Evolutionary conservation across 2,329 filamentous ascomycete species (phyloP).

Genomic region (Chaetothyriales sp.): DNA sequence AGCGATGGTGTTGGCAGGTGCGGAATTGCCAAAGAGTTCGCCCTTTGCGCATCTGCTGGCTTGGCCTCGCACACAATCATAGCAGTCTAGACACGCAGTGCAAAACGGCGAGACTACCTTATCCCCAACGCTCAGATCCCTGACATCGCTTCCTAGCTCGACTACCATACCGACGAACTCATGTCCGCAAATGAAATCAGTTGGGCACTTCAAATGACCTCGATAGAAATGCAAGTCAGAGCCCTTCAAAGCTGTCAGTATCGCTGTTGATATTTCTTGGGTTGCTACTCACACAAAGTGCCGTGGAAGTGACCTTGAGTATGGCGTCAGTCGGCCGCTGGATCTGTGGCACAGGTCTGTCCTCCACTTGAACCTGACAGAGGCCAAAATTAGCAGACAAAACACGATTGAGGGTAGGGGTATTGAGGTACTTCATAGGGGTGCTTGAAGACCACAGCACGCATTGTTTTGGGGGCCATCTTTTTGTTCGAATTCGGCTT

Average conservation of each 20-base stretch:
- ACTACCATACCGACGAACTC: slow-evolving; percentile 41
- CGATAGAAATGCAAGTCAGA: slow-evolving; percentile 44
- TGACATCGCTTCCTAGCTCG: slow-evolving; percentile 32
- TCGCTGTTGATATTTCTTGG: background rate
- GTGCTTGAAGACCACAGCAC: slow-evolving; percentile 18
- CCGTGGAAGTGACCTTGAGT: slow-evolving; percentile 24
- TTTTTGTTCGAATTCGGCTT: background rate
- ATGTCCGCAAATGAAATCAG: slow-evolving; percentile 40
- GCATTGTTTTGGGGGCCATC: slow-evolving; percentile 17
- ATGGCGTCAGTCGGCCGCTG: slow-evolving; percentile 35
- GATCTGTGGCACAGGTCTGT: slow-evolving; percentile 33
- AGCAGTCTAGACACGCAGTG: slow-evolving; percentile 39
- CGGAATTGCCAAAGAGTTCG: slow-evolving; percentile 31
- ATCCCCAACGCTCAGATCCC: slow-evolving; percentile 37
- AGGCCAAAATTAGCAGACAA: background rate
- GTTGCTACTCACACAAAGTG: slow-evolving; percentile 13
- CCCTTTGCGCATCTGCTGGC: slow-evolving; percentile 40
- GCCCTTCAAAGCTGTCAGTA: slow-evolving; percentile 29
- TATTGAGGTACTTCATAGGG: slow-evolving; percentile 10
- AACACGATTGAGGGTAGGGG: background rate
- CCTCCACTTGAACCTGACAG: slow-evolving; percentile 26
- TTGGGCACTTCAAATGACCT: slow-evolving; percentile 37
- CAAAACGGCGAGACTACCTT: slow-evolving; percentile 41
- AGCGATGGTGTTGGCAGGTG: slow-evolving; percentile 40
- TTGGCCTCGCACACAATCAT: slow-evolving; percentile 40